A percentile compares a stretch with the other conserved stretches of the same genome.
These are phyloP conservation scores for Yamadazyma kitorensis DNA, from an alignment of 805 yeast genomes.

Conservation along the genomic window DNA sequence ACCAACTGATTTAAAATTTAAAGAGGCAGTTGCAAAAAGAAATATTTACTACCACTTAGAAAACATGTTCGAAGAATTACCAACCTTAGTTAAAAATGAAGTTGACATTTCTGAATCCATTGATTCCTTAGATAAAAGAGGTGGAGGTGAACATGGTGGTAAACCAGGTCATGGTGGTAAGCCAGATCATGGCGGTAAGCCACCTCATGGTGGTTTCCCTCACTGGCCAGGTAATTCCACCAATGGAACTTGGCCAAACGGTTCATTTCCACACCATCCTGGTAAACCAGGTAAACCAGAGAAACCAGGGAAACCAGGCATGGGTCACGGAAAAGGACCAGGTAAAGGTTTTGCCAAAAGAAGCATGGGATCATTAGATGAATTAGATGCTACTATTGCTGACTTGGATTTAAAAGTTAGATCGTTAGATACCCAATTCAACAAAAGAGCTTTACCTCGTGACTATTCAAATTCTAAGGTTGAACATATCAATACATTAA, in stretches of 20 bases:
- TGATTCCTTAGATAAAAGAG: neutral
- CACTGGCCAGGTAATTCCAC: neutral
- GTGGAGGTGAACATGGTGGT: conserved; percentile 1
- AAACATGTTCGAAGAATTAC: conserved; percentile 3
- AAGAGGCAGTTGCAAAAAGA: conserved; percentile 7
- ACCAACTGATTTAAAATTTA: conserved; percentile 5
- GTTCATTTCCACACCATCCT: neutral
- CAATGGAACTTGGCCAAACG: conserved; percentile 1
- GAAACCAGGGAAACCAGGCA: neutral
- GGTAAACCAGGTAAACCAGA: neutral
- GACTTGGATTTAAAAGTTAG: conserved; percentile 1
- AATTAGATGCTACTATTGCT: conserved; percentile 3
- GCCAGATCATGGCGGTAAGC: conserved; percentile 1
- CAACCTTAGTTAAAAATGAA: conserved; percentile 3
- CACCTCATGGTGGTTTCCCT: neutral
- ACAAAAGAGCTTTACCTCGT: too few relatives aligned
- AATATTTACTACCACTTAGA: conserved; percentile 5
- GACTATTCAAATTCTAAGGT: neutral
- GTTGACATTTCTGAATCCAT: conserved; percentile 1
- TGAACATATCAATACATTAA: conserved; percentile 1
- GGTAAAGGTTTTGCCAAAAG: neutral
- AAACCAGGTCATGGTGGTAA: conserved; percentile 1
- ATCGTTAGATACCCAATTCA: too few relatives aligned
- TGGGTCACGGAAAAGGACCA: neutral
- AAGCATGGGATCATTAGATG: conserved; percentile 6